Evolutionary conservation across 192 early-diverging fungal genomes (phyloP).

Genomic region (Coemansia sp.): DNA sequence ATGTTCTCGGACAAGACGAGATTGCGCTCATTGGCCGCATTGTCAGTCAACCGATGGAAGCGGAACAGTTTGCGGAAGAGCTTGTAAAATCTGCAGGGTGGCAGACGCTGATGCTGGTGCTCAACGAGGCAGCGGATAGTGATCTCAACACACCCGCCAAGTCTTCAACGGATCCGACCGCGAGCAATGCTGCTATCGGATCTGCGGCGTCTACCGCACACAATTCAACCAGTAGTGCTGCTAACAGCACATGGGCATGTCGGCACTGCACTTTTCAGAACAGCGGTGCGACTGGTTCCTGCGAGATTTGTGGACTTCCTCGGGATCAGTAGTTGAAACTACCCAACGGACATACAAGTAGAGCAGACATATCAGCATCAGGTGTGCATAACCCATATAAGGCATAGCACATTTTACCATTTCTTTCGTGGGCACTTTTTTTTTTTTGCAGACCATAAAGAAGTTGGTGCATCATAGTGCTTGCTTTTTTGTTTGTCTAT

Average conservation of each 20-base stretch:
- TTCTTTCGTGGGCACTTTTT: not conserved
- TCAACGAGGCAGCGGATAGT: constrained; percentile 30
- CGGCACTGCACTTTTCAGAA: constrained; percentile 51
- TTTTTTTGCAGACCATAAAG: not conserved
- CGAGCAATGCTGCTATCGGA: constrained; percentile 2
- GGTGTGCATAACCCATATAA: not conserved
- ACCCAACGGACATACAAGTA: not conserved
- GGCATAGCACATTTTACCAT: not conserved
- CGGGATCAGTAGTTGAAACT: constrained; percentile 9
- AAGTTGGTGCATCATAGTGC: not conserved
- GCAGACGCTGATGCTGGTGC: constrained; percentile 46
- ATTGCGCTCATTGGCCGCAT: constrained; percentile 24
- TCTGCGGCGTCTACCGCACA: not conserved
- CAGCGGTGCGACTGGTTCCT: constrained; percentile 16
- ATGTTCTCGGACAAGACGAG: constrained; percentile 65
- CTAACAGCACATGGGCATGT: constrained; percentile 27
- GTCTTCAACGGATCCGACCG: not conserved
- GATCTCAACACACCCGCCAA: constrained; percentile 23
- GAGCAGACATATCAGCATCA: not conserved
- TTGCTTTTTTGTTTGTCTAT: constrained; percentile 6
- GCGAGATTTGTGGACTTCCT: constrained; percentile 50
- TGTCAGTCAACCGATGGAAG: constrained; percentile 18
- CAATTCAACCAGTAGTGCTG: not conserved
- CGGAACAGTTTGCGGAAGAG: constrained; percentile 9
- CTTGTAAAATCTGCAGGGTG: constrained; percentile 30